Evolutionary conservation across 2,329 filamentous ascomycete genomes (phyloP), one percentile per base, ranked within the genome.

Genomic region (Corniculantispora saksenae): DNA sequence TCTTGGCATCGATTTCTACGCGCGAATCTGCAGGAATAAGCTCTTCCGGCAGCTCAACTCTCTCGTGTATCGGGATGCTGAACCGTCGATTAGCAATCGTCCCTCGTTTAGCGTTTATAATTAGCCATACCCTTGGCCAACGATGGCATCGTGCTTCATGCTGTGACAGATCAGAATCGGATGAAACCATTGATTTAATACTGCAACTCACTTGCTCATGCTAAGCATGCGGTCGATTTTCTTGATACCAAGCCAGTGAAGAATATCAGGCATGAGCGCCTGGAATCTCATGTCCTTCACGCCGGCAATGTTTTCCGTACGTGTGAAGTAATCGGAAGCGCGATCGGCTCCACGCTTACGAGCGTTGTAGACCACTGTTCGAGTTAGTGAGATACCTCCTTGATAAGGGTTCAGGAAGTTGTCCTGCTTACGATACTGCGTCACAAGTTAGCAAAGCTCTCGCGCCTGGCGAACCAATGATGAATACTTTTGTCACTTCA

Each of bases 1-100:
- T 97, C 83, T 98, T 98, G 66, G 95, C 95, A 78, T 98, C 95
- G 74, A 98, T 99, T 78, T 99, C 95, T n/a, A 98, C 95, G 70
- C 94, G 85, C 61, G 93, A 97, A 79, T 98, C 95, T 68, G 90
- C 92, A 15, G 95, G 95, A 72, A 98, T 97, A 86, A 95, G 89
- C 38, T 95, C 91, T 69, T 97, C 93, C 4, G 94, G 95, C 69
- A 98, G 92, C 67, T 96, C 93, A 56, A 98, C 89, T 67, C 94
- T 87, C 80, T 97, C 93, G 72, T 91, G 85, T 71, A 97, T 97
- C 35, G 93, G 92, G 70, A 94, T 94, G 64, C 87, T 89, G 70
- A 27, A n/a, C 66, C 47, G 64, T 73, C 66, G 73, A 70, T 73
- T 68, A 72, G 68, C 21, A 57, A 25, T 50, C n/a, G 6, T n/a